These are phyloP conservation scores for Candida broadrunensis DNA, from an alignment of 805 yeast species.

Conservation along the genomic window DNA sequence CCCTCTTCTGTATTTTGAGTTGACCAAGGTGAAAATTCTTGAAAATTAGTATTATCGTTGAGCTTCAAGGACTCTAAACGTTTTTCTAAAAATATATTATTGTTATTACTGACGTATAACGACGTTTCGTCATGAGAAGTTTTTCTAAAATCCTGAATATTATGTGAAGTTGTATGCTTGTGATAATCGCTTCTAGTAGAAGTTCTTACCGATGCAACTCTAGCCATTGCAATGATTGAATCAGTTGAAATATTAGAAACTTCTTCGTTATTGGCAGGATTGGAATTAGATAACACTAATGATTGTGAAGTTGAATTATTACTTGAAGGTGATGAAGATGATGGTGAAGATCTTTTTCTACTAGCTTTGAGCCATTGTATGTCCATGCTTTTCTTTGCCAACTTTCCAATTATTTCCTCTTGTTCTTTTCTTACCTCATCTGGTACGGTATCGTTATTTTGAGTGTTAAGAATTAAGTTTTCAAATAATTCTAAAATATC, in stretches of 20 bases:
- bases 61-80: background rate
- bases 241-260: slow-evolving; percentile 8
- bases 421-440: slow-evolving; percentile 6
- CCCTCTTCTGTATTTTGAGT: background rate
- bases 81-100: slow-evolving; percentile 22
- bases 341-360: background rate
- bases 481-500: slow-evolving; percentile 51
- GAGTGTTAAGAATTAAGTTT: slow-evolving; percentile 38
- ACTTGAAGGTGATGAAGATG: background rate
- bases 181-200: slow-evolving; percentile 34
- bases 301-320: background rate
- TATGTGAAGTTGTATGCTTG: slow-evolving; percentile 29
- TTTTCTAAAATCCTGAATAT: slow-evolving; percentile 6
- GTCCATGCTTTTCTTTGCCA: slow-evolving; percentile 31
- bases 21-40: background rate
- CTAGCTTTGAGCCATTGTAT: slow-evolving; percentile 29
- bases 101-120: slow-evolving; percentile 19
- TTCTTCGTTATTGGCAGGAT: background rate
- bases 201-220: slow-evolving; percentile 35
- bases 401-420: slow-evolving; percentile 22
- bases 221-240: slow-evolving; percentile 22
- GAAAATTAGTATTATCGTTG: background rate
- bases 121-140: slow-evolving; percentile 4
- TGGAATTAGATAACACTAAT: background rate
- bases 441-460: slow-evolving; percentile 3